Percentiles rank a stretch among this genome's conserved stretches.
These are phyloP conservation scores for Lasiodiplodia theobromae DNA, from an alignment of 2,329 filamentous ascomycete genomes.

Conservation along the genomic window DNA sequence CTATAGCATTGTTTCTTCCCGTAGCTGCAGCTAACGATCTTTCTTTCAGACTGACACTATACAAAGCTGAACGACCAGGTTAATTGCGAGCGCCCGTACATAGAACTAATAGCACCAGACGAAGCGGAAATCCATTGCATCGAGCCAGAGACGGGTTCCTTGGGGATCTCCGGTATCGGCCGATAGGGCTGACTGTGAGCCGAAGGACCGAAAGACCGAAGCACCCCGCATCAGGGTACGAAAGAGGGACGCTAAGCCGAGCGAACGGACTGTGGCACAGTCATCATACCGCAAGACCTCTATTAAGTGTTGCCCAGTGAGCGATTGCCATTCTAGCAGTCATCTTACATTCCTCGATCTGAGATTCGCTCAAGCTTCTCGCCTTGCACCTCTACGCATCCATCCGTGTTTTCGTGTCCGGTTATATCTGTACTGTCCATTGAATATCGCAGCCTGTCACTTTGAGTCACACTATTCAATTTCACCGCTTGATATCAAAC, in stretches of 20 bases:
- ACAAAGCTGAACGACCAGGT: too few species aligned
- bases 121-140: too few species aligned
- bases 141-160: not conserved
- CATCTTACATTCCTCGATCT: not conserved
- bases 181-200: conserved; percentile 14
- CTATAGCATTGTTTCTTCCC: not conserved
- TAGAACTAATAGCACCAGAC: too few species aligned
- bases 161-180: conserved; percentile 9
- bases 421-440: not conserved
- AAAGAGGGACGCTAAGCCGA: not conserved
- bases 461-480: too few species aligned
- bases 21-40: too few species aligned
- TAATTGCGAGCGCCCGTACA: too few species aligned
- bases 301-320: not conserved
- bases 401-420: not conserved
- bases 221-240: conserved; percentile 2
- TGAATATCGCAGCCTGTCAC: too few species aligned
- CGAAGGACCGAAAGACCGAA: not conserved
- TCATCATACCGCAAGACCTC: not conserved
- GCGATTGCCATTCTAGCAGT: not conserved
- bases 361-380: not conserved
- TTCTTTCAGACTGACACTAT: too few species aligned
- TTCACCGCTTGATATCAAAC: not conserved
- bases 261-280: not conserved
- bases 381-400: not conserved